Evolutionary conservation across 345 rosid species (phyloP).

Genomic region (Populus davidiana): DNA sequence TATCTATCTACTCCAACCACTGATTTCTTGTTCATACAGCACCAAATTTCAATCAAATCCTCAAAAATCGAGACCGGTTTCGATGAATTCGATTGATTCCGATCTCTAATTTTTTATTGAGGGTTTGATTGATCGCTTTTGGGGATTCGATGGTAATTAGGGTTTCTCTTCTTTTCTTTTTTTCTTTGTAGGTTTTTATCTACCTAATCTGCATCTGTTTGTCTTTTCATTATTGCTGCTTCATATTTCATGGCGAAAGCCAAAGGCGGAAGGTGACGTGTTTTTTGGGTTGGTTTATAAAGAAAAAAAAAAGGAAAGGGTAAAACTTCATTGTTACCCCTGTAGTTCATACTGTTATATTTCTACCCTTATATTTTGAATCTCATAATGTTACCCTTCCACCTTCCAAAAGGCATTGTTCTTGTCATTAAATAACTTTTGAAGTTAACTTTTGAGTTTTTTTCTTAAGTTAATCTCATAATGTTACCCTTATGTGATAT

Average conservation of each 20-base stretch:
- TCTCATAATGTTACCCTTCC: neutral
- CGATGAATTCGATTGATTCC: neutral
- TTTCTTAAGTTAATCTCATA: no score
- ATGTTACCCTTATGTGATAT: no score
- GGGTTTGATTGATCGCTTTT: neutral
- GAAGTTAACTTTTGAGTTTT: no score
- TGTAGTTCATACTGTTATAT: neutral
- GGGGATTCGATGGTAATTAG: neutral
- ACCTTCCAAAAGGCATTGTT: neutral
- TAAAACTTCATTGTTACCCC: neutral
- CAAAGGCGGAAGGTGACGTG: neutral
- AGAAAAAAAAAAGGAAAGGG: neutral
- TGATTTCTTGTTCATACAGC: constrained; percentile 13
- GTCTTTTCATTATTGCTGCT: neutral
- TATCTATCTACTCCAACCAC: neutral
- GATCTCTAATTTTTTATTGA: neutral
- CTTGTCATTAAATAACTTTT: neutral
- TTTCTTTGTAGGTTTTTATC: no score
- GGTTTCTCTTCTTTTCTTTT: neutral
- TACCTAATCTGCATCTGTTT: neutral
- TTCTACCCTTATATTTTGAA: neutral
- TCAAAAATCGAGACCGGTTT: neutral
- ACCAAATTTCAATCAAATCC: neutral
- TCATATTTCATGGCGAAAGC: neutral
- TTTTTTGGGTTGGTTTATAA: neutral